Conservation (phyloP, 2,329 filamentous ascomycete genomes). For the Magnaporthiopsis incrustans region DNA sequence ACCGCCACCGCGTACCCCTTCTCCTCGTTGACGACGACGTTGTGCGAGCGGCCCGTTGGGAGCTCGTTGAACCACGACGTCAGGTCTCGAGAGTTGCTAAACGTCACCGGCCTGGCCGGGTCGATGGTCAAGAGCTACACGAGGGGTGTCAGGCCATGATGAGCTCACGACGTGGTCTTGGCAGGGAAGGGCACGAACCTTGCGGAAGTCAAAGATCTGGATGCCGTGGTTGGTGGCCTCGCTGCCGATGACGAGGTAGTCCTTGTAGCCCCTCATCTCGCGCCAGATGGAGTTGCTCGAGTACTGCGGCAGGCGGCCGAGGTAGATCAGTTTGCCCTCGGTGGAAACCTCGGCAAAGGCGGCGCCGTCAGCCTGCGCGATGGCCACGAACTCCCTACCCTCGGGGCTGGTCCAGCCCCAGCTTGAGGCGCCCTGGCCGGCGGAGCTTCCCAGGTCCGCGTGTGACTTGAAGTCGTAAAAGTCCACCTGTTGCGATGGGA, state of each 20-base stretch:
- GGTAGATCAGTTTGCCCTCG: slow-evolving; percentile 41
- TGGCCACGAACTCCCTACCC: slow-evolving; percentile 45
- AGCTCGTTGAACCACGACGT: slow-evolving; percentile 2
- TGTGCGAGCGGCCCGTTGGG: slow-evolving; percentile 7
- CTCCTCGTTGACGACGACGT: slow-evolving; percentile 13
- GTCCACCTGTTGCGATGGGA: not conserved
- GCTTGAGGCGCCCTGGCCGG: slow-evolving; percentile 5
- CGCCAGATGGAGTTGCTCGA: slow-evolving; percentile 30
- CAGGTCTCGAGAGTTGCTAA: slow-evolving; percentile 5
- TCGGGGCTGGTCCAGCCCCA: slow-evolving; percentile 41
- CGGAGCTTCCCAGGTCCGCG: slow-evolving; percentile 4
- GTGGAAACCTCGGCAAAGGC: slow-evolving; percentile 44
- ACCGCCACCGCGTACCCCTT: slow-evolving; percentile 37
- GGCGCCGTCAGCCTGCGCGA: slow-evolving; percentile 45
- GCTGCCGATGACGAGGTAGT: slow-evolving; percentile 29
- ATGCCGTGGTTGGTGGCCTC: slow-evolving; percentile 44
- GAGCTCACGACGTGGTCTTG: no score
- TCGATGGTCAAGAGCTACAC: slow-evolving; percentile 37
- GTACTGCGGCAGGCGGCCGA: slow-evolving; percentile 42
- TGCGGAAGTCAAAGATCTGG: slow-evolving; percentile 56
- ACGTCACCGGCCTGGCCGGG: slow-evolving; percentile 24
- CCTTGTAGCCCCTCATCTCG: slow-evolving; percentile 37
- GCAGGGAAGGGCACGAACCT: slow-evolving; percentile 24
- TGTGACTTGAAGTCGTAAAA: slow-evolving; percentile 8
- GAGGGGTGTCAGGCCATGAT: no score